Base-by-base conservation (phyloP, 768 basidiomycete genomes). In the Lactarius sanguifluus region DNA sequence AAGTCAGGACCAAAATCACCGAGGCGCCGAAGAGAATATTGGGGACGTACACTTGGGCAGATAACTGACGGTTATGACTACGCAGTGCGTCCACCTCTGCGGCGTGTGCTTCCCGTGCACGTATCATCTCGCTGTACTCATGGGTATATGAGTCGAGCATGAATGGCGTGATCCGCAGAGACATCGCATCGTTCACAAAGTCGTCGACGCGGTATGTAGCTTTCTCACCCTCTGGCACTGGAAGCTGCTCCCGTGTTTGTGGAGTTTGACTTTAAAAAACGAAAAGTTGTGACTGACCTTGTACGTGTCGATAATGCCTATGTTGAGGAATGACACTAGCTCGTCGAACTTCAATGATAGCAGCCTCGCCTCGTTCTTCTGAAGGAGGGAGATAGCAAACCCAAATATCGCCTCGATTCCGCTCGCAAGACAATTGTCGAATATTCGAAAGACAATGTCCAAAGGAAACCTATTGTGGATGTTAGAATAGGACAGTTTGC, bases 381-480 rank as follows among this genome's bases (percentile, higher is more conserved):
- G 86, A 62, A 99, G 79, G 5, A 99, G 81, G 30, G 86, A 87
- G 36, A 98, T 82, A 67, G 93, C 92, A 80, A 98, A 98, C 5
- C 95, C 88, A 77, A 99, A 98, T 36, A 98, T 91, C 2, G 96
- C 93, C 76, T 98, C 97, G 62, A 98, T 92, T 12, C 97, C 97
- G 72, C 91, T 98, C 7, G 97, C 97, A 62, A 98, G 85, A 68
- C 94, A 92, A 73, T 94, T 95, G 76, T 98, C 96, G 73, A 94
- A 96, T 78, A 99, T 96, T 72, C 96, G 88, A 73, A 93, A 97
- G 6, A 98, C 97, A 58, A 98, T 85, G 18, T 94, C 89, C 62
- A 98, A 80, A 0, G 97, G 97, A 76, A 98, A 98, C 34, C 97
- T 97, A 63, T 3, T 2, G 25, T 15, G 12, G 7, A 15, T 20